phyloP scores from a whole-genome alignment of 495 filamentous ascomycete genomes.

The Thermochaetoides thermophila region DNA sequence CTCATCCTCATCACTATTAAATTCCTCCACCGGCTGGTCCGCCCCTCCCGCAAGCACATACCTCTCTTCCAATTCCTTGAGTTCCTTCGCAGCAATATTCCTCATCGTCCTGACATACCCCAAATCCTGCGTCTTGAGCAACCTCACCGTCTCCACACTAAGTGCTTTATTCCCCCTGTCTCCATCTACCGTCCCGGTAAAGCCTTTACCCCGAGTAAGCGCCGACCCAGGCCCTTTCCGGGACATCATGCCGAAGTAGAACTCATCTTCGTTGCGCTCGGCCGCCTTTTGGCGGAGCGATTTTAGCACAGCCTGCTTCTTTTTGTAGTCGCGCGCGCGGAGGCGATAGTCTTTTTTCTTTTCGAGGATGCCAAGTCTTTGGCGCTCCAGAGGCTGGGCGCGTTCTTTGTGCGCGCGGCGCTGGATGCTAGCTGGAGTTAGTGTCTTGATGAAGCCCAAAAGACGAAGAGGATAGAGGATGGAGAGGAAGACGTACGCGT shows the following conservation, averaged over 20 bases:
- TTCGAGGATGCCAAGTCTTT: constrained; percentile 21
- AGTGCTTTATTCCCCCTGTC: constrained; percentile 47
- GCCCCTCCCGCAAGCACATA: constrained; percentile 23
- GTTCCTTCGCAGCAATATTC: constrained; percentile 34
- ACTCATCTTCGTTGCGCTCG: constrained; percentile 91
- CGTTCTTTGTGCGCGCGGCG: constrained; percentile 58
- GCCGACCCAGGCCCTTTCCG: constrained; percentile 23
- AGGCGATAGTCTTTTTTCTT: constrained; percentile 64
- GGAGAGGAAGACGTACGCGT: constrained; percentile 13
- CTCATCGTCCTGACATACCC: constrained; percentile 63
- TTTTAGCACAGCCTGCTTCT: constrained; percentile 67
- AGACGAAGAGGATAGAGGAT: too few species aligned
- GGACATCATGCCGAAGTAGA: constrained; percentile 82
- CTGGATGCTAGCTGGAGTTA: constrained; percentile 13
- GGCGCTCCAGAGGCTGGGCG: constrained; percentile 65
- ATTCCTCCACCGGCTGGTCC: constrained; percentile 14
- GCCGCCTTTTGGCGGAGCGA: constrained; percentile 65
- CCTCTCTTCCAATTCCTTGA: constrained; percentile 28
- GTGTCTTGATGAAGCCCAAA: too few species aligned
- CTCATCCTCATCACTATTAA: constrained; percentile 13
- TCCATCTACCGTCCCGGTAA: constrained; percentile 39
- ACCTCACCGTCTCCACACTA: constrained; percentile 56
- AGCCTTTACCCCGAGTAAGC: constrained; percentile 24
- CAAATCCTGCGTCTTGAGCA: constrained; percentile 92
- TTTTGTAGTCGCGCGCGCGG: constrained; percentile 75